These are phyloP conservation scores for Neohortaea acidophila DNA, from an alignment of 495 filamentous ascomycete genomes.

Conservation along the genomic window DNA sequence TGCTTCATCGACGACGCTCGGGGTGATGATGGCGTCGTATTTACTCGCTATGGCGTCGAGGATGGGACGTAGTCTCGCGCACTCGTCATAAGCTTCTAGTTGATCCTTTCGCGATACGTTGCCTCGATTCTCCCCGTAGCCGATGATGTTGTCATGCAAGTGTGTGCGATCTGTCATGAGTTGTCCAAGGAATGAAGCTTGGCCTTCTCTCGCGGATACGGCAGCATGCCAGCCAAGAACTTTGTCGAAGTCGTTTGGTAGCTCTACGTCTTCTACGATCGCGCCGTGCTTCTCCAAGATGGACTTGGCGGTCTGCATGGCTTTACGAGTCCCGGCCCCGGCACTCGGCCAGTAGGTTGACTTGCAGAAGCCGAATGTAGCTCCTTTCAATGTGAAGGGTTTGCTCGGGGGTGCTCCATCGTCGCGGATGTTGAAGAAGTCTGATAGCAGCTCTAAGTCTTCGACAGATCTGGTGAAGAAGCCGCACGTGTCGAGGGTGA, in stretches of 20 bases:
- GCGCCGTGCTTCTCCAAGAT: constrained; percentile 31
- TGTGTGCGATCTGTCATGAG: constrained; percentile 30
- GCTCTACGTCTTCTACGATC: constrained; percentile 32
- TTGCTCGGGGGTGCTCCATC: constrained; percentile 23
- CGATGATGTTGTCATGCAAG: constrained; percentile 25
- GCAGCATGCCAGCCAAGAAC: constrained; percentile 29
- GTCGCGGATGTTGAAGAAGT: constrained; percentile 35
- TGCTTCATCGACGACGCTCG: constrained; percentile 36
- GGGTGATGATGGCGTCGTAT: constrained; percentile 36
- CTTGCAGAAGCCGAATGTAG: constrained; percentile 35
- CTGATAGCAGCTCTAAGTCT: constrained; percentile 35
- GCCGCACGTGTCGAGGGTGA: constrained; percentile 39
- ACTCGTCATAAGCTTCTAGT: constrained; percentile 31
- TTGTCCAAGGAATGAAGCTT: constrained; percentile 32
- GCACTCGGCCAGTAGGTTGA: constrained; percentile 34
- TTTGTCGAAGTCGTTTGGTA: constrained; percentile 32
- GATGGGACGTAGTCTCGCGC: constrained; percentile 32
- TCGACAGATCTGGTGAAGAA: constrained; percentile 34
- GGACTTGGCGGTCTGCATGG: constrained; percentile 28
- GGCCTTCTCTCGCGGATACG: constrained; percentile 30
- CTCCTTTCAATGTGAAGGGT: constrained; percentile 26
- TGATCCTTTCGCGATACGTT: constrained; percentile 28
- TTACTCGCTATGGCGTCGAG: constrained; percentile 32
- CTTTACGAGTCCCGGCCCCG: constrained; percentile 31
- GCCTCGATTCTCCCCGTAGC: constrained; percentile 31